Conservation (phyloP, 257 asterid genomes). For the Catharanthus roseus region DNA sequence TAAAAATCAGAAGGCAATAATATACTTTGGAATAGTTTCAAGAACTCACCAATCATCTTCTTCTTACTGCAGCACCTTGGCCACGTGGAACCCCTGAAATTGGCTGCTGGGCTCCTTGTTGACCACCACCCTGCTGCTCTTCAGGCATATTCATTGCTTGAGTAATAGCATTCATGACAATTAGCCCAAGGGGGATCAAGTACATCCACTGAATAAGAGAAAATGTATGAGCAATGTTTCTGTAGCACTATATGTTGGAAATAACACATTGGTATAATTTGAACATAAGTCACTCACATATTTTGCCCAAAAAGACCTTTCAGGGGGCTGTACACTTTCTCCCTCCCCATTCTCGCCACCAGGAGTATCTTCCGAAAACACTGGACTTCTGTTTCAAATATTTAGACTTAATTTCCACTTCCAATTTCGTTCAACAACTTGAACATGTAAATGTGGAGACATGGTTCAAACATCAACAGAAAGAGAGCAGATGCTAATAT, state of each 20-base stretch:
- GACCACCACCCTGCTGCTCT: constrained; percentile 68
- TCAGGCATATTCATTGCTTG: constrained; percentile 96
- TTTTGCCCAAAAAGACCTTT: constrained; percentile 97
- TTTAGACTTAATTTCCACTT: not conserved
- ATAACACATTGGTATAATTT: constrained; percentile 2
- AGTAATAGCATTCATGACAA: constrained; percentile 88
- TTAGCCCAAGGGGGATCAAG: constrained; percentile 88
- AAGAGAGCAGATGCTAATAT: not conserved
- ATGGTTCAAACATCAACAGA: not conserved
- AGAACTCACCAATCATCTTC: constrained; percentile 49
- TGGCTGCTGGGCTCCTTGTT: constrained; percentile 58
- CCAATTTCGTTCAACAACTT: constrained; percentile 1
- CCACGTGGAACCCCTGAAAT: constrained; percentile 47
- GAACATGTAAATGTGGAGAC: not conserved
- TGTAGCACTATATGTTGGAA: not conserved
- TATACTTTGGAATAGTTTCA: not conserved
- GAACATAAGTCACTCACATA: constrained; percentile 51
- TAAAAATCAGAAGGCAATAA: too few species aligned
- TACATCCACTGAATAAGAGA: constrained; percentile 81
- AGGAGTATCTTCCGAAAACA: constrained; percentile 57
- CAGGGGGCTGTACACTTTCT: constrained; percentile 69
- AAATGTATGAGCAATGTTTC: constrained; percentile 1
- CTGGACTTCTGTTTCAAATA: constrained; percentile 64
- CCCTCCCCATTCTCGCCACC: constrained; percentile 64
- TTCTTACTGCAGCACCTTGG: constrained; percentile 67